Evolutionary conservation across 768 basidiomycete species (phyloP).

Genomic region (Auriscalpium vulgare): DNA sequence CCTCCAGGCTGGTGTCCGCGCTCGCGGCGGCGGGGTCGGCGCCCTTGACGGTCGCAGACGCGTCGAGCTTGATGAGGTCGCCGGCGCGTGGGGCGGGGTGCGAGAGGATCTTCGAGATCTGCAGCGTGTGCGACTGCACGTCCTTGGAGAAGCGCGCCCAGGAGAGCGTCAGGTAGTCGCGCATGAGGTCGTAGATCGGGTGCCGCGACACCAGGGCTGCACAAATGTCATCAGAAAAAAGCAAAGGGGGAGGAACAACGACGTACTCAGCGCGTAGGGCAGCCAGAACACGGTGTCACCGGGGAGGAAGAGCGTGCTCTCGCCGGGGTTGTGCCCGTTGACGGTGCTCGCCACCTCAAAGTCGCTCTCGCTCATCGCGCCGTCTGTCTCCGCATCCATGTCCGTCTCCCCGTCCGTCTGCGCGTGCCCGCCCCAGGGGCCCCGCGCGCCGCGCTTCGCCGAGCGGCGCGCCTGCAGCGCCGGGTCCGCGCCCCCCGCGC

Average conservation of each 20-base stretch:
- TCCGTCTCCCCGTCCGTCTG: slow-evolving; percentile 63
- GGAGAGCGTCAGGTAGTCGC: slow-evolving; percentile 90
- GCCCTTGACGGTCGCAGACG: slow-evolving; percentile 46
- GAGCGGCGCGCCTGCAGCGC: slow-evolving; percentile 47
- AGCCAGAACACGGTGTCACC: slow-evolving; percentile 93
- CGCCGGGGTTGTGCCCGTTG: slow-evolving; percentile 69
- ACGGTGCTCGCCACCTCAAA: slow-evolving; percentile 76
- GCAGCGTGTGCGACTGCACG: slow-evolving; percentile 85
- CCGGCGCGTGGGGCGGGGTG: slow-evolving; percentile 85
- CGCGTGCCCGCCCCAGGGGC: slow-evolving; percentile 58
- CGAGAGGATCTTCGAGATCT: slow-evolving; percentile 81
- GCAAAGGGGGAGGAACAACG: slow-evolving; percentile 4
- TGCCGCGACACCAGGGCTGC: slow-evolving; percentile 85
- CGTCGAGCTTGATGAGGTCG: slow-evolving; percentile 79
- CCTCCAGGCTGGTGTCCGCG: slow-evolving; percentile 53
- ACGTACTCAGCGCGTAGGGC: slow-evolving; percentile 83
- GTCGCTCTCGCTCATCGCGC: slow-evolving; percentile 79
- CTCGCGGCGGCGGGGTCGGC: slow-evolving; percentile 39
- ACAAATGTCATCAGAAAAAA: background rate
- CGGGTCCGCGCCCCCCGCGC: slow-evolving; percentile 43
- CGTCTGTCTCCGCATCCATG: slow-evolving; percentile 57
- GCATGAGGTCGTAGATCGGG: slow-evolving; percentile 92
- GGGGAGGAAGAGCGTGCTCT: slow-evolving; percentile 82
- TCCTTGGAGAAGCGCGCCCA: slow-evolving; percentile 95
- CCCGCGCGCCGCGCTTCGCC: slow-evolving; percentile 50